These are phyloP conservation scores for Ogataea glucozyma DNA, from an alignment of 805 yeast species.

Conservation along the genomic window DNA sequence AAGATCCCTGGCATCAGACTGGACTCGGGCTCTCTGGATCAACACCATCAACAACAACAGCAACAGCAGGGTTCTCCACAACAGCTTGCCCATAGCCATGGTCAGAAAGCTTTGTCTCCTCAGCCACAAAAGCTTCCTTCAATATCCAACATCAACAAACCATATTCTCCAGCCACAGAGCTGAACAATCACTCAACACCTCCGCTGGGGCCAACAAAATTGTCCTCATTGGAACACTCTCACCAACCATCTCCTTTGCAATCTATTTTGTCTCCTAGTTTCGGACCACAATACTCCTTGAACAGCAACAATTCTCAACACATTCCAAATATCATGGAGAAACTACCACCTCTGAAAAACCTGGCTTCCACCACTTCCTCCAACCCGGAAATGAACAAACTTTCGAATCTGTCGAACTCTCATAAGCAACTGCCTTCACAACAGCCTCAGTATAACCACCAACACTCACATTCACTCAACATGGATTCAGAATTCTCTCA, in stretches of 20 bases:
- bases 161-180: slow-evolving; percentile 36
- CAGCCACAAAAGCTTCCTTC: slow-evolving; percentile 30
- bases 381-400: slow-evolving; percentile 7
- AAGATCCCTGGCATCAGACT: slow-evolving; percentile 36
- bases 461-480: slow-evolving; percentile 5
- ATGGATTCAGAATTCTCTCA: not conserved
- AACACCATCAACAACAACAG: slow-evolving; percentile 11
- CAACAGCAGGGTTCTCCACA: slow-evolving; percentile 16
- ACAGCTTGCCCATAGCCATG: slow-evolving; percentile 27
- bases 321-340: slow-evolving; percentile 17
- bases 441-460: not conserved
- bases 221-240: slow-evolving; percentile 23
- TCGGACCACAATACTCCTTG: slow-evolving; percentile 35
- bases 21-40: slow-evolving; percentile 24
- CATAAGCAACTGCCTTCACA: slow-evolving; percentile 10
- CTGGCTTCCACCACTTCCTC: slow-evolving; percentile 3
- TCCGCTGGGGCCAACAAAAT: slow-evolving; percentile 27
- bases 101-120: slow-evolving; percentile 15
- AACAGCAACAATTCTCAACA: slow-evolving; percentile 16
- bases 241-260: slow-evolving; percentile 25
- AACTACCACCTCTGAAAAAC: slow-evolving; percentile 27
- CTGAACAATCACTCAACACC: slow-evolving; percentile 27
- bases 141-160: slow-evolving; percentile 26
- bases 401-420: slow-evolving; percentile 4
- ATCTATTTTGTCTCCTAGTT: slow-evolving; percentile 32